Percentiles rank a stretch among this genome's conserved stretches.
Conservation (phyloP, 2,329 filamentous ascomycete species). For the Nannizziopsis barbatae region DNA sequence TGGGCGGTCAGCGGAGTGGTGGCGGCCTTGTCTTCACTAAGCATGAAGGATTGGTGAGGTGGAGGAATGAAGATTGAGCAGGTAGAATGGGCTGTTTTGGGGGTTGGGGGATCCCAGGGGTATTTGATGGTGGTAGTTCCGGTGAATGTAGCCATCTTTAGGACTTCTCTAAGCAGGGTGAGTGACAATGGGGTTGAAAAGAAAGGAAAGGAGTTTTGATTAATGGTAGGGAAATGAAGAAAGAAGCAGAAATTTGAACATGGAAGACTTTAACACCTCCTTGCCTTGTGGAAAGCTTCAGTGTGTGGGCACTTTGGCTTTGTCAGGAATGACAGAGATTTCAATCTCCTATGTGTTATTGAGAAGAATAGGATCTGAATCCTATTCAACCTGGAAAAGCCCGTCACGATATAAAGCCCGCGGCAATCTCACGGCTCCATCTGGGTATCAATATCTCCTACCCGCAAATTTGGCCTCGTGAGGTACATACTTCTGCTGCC, state of each 20-base stretch:
- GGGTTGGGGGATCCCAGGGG: constrained; percentile 1
- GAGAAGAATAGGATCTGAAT: neutral
- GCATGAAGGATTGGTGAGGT: neutral
- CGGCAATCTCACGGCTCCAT: neutral
- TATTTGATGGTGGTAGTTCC: neutral
- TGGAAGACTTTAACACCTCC: neutral
- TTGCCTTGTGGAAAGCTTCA: neutral
- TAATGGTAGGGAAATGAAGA: neutral
- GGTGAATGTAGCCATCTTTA: neutral
- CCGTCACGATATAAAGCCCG: neutral
- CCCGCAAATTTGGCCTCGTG: too few relatives aligned
- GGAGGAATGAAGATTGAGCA: constrained; percentile 13
- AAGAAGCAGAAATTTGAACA: neutral
- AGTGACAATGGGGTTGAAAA: neutral
- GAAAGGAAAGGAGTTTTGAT: neutral
- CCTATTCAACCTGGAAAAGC: neutral
- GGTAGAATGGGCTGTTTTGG: constrained; percentile 10
- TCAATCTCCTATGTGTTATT: neutral
- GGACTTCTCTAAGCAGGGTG: neutral
- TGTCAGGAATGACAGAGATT: neutral
- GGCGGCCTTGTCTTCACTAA: neutral
- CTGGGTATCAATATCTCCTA: too few relatives aligned
- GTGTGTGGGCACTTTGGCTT: neutral
- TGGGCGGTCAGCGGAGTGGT: constrained; percentile 8
- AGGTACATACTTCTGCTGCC: too few relatives aligned